Base-by-base conservation (phyloP, 2,329 filamentous ascomycete genomes). In the Nemania bipapillata region DNA sequence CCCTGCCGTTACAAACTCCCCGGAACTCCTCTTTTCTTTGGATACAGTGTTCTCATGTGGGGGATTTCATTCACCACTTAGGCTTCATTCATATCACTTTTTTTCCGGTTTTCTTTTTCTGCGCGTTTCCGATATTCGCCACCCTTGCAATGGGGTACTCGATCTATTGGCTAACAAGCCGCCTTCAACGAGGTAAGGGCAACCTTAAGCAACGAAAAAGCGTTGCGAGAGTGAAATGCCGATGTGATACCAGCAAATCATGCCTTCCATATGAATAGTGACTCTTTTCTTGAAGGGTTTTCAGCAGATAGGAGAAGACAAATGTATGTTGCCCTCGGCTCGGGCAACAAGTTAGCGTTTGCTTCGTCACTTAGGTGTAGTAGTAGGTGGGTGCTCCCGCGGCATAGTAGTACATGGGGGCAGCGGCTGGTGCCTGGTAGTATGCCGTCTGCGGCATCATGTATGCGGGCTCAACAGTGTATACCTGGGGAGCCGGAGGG, bases 401-500 rank as follows among this genome's bases (percentile, higher is more conserved):
- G 24, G 2, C 30, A n/a, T 60, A 67, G 32, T 61, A 67, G 45
- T 60, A 63, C 20, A 28, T 4, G 8, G 64, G 54, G 15, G 49
- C 37, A 40, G 64, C 20, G 9, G 32, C 47, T 5, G 60, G 20
- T 5, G 32, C 3, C 4, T 65, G 61, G 54, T 62, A 62, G 24
- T 63, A 68, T 40, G 11, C 9, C 12, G 40, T 7, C 26, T 63
- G 65, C 40, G 62, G 50, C 54, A 63, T 40, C 49, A 63, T 53
- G 32, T 63, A 70, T 5, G 62, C 58, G 6, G 65, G 66, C 55
- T 66, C 57, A 35, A 63, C 54, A 8, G 58, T 40, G 55, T 69
- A 68, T 5, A 68, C 42, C 63, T 62, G 61, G 3, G 64, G 68
- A 2, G 47, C 24, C 52, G 62, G 62, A 28, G 58, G 66, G 59